Conservation (phyloP, 768 basidiomycete genomes). For the Mycena amicta region DNA sequence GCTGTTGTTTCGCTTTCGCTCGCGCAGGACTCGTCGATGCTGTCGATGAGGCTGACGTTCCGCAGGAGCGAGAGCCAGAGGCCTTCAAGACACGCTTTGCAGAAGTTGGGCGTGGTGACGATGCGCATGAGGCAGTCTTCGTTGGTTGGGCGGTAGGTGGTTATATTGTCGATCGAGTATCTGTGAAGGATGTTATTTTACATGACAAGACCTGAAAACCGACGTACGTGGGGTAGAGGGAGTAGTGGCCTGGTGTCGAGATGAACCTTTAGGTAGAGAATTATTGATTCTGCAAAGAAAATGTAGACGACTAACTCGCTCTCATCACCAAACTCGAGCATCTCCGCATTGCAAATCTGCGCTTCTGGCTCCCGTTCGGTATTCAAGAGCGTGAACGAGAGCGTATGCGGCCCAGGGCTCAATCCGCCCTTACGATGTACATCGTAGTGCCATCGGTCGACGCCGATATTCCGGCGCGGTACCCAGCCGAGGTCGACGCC, state of each 20-base stretch:
- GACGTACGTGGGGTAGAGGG: constrained; percentile 76
- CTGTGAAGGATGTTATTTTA: constrained; percentile 44
- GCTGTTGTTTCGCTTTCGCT: constrained; percentile 8
- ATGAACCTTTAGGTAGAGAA: constrained; percentile 55
- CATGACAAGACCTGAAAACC: too few species aligned
- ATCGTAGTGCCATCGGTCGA: constrained; percentile 81
- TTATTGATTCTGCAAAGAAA: constrained; percentile 1
- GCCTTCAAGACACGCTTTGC: constrained; percentile 72
- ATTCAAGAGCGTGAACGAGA: constrained; percentile 60
- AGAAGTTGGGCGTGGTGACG: constrained; percentile 71
- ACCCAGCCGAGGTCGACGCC: constrained; percentile 61
- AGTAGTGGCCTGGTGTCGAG: constrained; percentile 56
- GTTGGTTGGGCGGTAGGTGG: constrained; percentile 80
- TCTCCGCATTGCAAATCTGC: constrained; percentile 77
- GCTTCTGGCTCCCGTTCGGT: constrained; percentile 51
- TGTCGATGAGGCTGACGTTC: constrained; percentile 65
- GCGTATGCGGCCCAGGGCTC: constrained; percentile 53
- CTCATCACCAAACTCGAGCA: constrained; percentile 70
- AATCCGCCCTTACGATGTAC: constrained; percentile 46
- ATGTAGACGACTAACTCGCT: constrained; percentile 48
- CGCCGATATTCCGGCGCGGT: constrained; percentile 55
- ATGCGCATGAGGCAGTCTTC: constrained; percentile 82
- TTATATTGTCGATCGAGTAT: constrained; percentile 64
- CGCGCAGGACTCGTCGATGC: constrained; percentile 44
- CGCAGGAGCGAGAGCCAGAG: constrained; percentile 70